Base-by-base conservation (phyloP, 1,139 yeast species). In the Saccharomyces hybrid region DNA sequence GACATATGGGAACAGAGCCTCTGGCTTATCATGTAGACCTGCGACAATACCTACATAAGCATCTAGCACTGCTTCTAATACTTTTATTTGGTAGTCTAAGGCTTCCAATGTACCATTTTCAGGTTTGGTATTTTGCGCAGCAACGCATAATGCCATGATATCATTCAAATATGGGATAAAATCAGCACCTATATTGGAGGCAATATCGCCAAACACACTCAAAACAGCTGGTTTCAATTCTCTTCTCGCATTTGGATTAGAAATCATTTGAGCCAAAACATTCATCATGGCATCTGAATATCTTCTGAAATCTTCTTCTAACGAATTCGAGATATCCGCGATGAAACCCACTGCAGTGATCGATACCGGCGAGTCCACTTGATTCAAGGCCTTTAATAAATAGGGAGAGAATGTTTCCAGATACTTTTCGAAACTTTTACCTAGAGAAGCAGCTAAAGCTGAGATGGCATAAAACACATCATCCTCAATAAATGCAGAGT, bases 1-100 rank as follows among this genome's bases (percentile, higher is more conserved):
- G 51, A 88, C 79, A 68, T 80, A 87, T 48, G 85, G 86, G 60
- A 71, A 77, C 52, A 93, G 72, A 27, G 80, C 78, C 52, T 80
- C 80, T n/a, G 97, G 89, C 34, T 76, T 72, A 53, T 80, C 84
- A 54, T 82, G 82, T 63, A 89, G 73, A 13, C 98, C 98, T 47
- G 95, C 91, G 56, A 91, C 90, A 54, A 93, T 84, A 58, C 99
- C 99, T 48, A 91, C 96, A 70, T 89, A 93, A 50, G 97, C 91
- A 70, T 93, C 98, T 65, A 93, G 78, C 13, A 91, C 91, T 6
- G 98, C 78, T 72, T 90, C 97, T 63, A 86, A 83, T 51, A 93
- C 81, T 54, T 77, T 78, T 60, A 82, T 75, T 48, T 86, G 80
- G 64, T 88, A 89, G 61, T 91, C 97, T 57, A 84, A 76, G 25